phyloP scores from a whole-genome alignment of 148 eudicot genomes.

The Heliamphora exappendiculata region DNA sequence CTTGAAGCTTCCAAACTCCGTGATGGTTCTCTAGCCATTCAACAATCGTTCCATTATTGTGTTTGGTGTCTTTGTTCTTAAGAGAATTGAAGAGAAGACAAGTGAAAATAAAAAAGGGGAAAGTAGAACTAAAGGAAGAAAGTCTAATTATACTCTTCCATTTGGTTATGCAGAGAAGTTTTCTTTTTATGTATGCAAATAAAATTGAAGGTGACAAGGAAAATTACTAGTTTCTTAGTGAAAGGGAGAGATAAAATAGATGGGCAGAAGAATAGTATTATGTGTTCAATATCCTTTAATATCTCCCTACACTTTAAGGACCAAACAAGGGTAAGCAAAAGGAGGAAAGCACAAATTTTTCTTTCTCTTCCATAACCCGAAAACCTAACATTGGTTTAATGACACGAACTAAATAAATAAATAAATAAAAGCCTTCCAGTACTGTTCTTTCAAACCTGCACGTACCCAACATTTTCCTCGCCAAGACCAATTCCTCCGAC shows the following conservation, averaged over 20 bases:
- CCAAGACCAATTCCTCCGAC: slow-evolving; percentile 87
- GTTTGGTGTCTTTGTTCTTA: not conserved
- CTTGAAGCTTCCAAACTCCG: no score
- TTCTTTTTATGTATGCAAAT: not conserved
- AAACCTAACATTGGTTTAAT: slow-evolving; percentile 6
- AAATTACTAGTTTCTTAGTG: not conserved
- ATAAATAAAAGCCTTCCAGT: not conserved
- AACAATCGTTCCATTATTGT: no score
- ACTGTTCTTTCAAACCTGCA: slow-evolving; percentile 61
- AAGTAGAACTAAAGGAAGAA: not conserved
- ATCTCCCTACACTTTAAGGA: not conserved
- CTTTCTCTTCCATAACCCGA: not conserved
- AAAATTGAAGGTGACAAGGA: not conserved
- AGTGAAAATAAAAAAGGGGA: not conserved
- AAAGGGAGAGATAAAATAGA: not conserved
- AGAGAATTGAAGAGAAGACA: not conserved
- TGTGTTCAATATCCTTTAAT: not conserved
- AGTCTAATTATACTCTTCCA: not conserved
- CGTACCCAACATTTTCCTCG: slow-evolving; percentile 93
- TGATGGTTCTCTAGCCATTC: no score
- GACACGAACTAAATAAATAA: not conserved
- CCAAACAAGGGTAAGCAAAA: not conserved
- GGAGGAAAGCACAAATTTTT: not conserved
- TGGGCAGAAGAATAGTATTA: not conserved
- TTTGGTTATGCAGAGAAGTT: not conserved